A percentile compares a stretch with the other conserved stretches of the same genome.
These are phyloP conservation scores for Penicillium manginii DNA, from an alignment of 495 filamentous ascomycete genomes.

Conservation along the genomic window DNA sequence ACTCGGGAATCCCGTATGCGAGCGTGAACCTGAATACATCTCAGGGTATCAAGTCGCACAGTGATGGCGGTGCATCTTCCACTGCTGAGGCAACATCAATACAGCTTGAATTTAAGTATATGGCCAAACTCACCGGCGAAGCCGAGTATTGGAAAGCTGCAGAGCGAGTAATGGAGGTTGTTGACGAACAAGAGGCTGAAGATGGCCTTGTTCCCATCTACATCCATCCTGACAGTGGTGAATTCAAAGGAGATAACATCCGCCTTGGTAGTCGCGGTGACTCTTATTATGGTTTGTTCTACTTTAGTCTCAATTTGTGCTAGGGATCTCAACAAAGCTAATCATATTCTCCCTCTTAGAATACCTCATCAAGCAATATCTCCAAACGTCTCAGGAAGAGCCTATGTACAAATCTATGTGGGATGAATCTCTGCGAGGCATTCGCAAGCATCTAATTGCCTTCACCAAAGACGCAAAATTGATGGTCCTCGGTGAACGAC, in stretches of 20 bases:
- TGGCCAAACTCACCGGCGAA: constrained; percentile 93
- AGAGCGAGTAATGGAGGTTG: constrained; percentile 87
- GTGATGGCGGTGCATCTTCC: constrained; percentile 86
- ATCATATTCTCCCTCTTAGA: constrained; percentile 47
- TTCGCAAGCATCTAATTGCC: constrained; percentile 88
- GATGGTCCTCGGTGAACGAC: constrained; percentile 86
- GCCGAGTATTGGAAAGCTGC: constrained; percentile 85
- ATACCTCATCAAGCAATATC: constrained; percentile 95
- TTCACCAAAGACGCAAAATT: constrained; percentile 81
- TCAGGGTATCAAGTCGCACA: constrained; percentile 75
- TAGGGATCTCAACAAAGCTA: not conserved
- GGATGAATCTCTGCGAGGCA: constrained; percentile 80
- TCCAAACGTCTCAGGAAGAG: constrained; percentile 88
- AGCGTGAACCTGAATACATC: constrained; percentile 84
- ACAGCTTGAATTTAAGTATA: constrained; percentile 97
- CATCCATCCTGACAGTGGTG: constrained; percentile 76
- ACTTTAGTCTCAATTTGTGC: not conserved
- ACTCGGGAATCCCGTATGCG: constrained; percentile 84
- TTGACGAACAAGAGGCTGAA: constrained; percentile 74
- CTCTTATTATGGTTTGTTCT: constrained; percentile 78
- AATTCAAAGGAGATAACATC: constrained; percentile 82
- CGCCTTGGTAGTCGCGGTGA: constrained; percentile 92
- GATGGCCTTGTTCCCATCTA: constrained; percentile 93
- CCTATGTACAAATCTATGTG: constrained; percentile 89
- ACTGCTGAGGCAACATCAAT: constrained; percentile 91